phyloP scores from a whole-genome alignment of 2,329 filamentous ascomycete genomes.

The Harringtonia lauricola region DNA sequence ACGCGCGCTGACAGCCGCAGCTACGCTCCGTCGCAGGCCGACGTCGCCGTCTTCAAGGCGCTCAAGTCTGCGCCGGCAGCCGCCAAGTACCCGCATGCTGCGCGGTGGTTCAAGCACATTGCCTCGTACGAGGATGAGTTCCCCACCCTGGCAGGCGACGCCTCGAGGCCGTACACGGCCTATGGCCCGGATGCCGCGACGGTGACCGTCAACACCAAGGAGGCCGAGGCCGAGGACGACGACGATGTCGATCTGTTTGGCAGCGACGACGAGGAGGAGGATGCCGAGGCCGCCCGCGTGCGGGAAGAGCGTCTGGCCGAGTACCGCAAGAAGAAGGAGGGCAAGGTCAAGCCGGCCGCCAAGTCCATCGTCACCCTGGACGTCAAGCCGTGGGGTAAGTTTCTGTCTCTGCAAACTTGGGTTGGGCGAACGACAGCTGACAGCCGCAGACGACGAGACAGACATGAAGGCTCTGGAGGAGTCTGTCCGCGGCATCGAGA shows the following conservation, averaged over 20 bases:
- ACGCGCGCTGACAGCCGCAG: no score
- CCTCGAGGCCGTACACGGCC: constrained; percentile 75
- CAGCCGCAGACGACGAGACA: constrained; percentile 70
- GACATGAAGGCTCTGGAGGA: constrained; percentile 75
- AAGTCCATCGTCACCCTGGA: constrained; percentile 96
- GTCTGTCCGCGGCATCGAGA: constrained; percentile 71
- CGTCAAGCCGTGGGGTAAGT: constrained; percentile 97
- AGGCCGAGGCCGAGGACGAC: constrained; percentile 59
- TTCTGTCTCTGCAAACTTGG: neutral
- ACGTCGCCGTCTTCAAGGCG: constrained; percentile 92
- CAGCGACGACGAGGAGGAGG: constrained; percentile 87
- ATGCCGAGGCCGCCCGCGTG: constrained; percentile 71
- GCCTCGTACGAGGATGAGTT: constrained; percentile 89
- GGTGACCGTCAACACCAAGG: constrained; percentile 76
- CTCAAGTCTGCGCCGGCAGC: constrained; percentile 64
- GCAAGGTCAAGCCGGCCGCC: constrained; percentile 81
- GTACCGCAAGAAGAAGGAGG: constrained; percentile 95
- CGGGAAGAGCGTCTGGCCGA: constrained; percentile 85
- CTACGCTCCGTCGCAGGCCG: constrained; percentile 73
- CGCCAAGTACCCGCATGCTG: constrained; percentile 84
- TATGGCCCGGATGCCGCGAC: constrained; percentile 80
- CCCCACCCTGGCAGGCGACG: constrained; percentile 78
- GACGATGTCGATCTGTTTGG: constrained; percentile 91
- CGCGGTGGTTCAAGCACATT: constrained; percentile 99
- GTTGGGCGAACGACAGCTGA: neutral